phyloP scores from a whole-genome alignment of 306 rosid genomes.

The Ormosia emarginata region DNA sequence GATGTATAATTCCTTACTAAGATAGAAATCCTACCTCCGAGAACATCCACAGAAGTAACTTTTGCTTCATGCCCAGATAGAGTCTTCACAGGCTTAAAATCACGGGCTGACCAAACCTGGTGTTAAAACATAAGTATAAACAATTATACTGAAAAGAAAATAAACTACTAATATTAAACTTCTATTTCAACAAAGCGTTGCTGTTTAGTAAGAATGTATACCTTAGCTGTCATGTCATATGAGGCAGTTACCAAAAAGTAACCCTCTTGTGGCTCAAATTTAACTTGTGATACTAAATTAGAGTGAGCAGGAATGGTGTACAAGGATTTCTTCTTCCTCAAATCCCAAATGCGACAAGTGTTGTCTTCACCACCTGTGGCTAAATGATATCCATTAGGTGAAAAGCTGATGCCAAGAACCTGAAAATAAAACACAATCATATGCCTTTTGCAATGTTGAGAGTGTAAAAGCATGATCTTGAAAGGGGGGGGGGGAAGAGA shows the following conservation, averaged over 20 bases:
- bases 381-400: constrained; percentile 87
- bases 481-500: not conserved
- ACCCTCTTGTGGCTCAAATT: constrained; percentile 95
- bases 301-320: constrained; percentile 92
- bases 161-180: not conserved
- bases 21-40: constrained; percentile 56
- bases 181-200: constrained; percentile 2
- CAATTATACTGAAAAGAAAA: constrained; percentile 20
- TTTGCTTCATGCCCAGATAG: constrained; percentile 93
- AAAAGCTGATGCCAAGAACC: constrained; percentile 86
- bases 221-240: constrained; percentile 95
- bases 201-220: constrained; percentile 23
- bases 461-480: not conserved
- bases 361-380: constrained; percentile 94
- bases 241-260: constrained; percentile 92
- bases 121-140: constrained; percentile 18
- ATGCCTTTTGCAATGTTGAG: not conserved
- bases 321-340: constrained; percentile 83
- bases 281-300: constrained; percentile 85
- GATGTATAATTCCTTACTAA: constrained; percentile 6
- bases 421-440: constrained; percentile 30
- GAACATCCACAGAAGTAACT: constrained; percentile 78
- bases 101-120: constrained; percentile 94
- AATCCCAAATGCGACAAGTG: constrained; percentile 91
- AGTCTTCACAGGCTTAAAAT: constrained; percentile 88